Percentiles rank a stretch among this genome's conserved stretches.
Conservation (phyloP, 352 stramenopile species). For the Globisporangium orthogonon region DNA sequence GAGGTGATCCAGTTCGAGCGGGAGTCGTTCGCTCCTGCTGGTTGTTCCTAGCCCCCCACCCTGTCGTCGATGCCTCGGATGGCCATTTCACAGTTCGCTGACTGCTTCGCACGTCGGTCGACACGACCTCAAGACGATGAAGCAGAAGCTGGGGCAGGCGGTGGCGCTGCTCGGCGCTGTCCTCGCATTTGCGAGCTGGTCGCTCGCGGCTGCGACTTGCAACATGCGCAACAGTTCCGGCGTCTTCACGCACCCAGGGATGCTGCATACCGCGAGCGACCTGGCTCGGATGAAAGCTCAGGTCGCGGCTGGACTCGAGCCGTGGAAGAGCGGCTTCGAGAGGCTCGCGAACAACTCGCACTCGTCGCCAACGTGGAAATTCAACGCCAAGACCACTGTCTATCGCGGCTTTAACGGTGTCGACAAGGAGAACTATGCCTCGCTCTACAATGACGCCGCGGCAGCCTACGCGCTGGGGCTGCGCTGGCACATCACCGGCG, state of each 20-base stretch:
- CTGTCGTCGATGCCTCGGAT: not conserved
- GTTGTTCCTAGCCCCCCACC: not conserved
- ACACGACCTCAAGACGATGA: not conserved
- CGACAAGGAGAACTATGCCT: slow-evolving; percentile 13
- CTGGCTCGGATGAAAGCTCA: slow-evolving; percentile 12
- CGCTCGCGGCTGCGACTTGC: slow-evolving; percentile 3
- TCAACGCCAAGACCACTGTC: slow-evolving; percentile 5
- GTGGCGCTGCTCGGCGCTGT: not conserved
- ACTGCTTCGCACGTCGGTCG: not conserved
- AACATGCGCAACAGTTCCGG: slow-evolving; percentile 3
- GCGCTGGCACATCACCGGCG: slow-evolving; percentile 12
- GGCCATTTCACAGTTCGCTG: not conserved
- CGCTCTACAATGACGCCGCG: slow-evolving; percentile 14
- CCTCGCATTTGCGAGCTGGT: not conserved
- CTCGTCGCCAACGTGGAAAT: slow-evolving; percentile 9
- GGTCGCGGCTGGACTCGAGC: slow-evolving; percentile 10
- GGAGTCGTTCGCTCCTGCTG: not conserved
- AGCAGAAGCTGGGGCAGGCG: not conserved
- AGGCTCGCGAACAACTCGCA: slow-evolving; percentile 14
- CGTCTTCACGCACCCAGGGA: slow-evolving; percentile 11
- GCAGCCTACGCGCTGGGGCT: slow-evolving; percentile 15
- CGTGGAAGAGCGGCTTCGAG: slow-evolving; percentile 15
- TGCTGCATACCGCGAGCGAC: slow-evolving; percentile 16
- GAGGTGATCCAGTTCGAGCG: too few relatives aligned
- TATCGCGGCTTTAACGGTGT: slow-evolving; percentile 10